phyloP scores from a whole-genome alignment of 2,329 filamentous ascomycete species.

The Penicillium corylophilum region DNA sequence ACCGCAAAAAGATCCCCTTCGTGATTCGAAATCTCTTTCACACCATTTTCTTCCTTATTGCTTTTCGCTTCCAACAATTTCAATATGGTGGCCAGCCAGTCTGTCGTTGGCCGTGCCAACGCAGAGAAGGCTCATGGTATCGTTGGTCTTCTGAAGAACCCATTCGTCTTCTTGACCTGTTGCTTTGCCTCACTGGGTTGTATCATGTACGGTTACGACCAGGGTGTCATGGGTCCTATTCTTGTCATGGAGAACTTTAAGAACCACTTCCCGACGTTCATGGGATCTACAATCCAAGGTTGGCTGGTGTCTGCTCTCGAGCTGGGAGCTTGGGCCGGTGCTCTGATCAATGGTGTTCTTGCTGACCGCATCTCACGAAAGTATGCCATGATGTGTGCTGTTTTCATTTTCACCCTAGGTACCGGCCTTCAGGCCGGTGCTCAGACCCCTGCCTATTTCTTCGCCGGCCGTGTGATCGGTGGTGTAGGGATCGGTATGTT shows the following conservation, averaged over 20 bases:
- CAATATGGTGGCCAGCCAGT: slow-evolving; percentile 34
- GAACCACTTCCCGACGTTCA: slow-evolving; percentile 35
- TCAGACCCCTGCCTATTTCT: slow-evolving; percentile 29
- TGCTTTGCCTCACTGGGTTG: slow-evolving; percentile 36
- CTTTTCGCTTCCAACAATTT: neutral
- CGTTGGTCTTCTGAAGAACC: slow-evolving; percentile 42
- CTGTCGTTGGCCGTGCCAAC: slow-evolving; percentile 40
- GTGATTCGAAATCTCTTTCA: neutral
- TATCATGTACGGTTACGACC: slow-evolving; percentile 38
- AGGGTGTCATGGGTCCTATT: slow-evolving; percentile 37
- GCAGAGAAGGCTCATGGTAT: slow-evolving; percentile 41
- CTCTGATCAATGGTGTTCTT: slow-evolving; percentile 31
- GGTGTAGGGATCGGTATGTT: slow-evolving; percentile 33
- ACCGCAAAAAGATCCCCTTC: neutral
- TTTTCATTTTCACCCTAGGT: slow-evolving; percentile 35
- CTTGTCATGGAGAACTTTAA: slow-evolving; percentile 40
- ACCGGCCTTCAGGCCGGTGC: slow-evolving; percentile 29
- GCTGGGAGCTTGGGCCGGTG: slow-evolving; percentile 37
- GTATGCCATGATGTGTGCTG: slow-evolving; percentile 36
- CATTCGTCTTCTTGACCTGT: slow-evolving; percentile 42
- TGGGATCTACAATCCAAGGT: slow-evolving; percentile 32
- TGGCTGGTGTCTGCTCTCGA: slow-evolving; percentile 36
- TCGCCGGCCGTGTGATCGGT: slow-evolving; percentile 28
- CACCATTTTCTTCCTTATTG: neutral
- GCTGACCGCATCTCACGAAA: slow-evolving; percentile 33